A percentile compares a stretch with the other conserved stretches of the same genome.
Evolutionary conservation across 1,284 basidiomycete species (phyloP).

Genomic region (Neotropicomus parvogracilis): DNA sequence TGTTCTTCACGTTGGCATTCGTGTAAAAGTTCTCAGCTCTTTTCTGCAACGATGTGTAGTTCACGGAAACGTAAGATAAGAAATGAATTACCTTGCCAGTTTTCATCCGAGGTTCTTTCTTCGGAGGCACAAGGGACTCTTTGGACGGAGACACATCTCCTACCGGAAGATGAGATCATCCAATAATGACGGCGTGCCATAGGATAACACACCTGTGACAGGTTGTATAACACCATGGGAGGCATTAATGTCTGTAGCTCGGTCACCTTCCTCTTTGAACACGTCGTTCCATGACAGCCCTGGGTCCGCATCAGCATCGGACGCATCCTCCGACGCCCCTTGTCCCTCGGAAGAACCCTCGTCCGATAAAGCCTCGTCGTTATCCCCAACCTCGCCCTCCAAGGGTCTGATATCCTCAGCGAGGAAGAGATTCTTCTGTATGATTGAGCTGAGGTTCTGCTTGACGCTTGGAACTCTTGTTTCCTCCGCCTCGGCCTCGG

Average conservation of each 20-base stretch:
- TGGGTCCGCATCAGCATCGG: conserved; percentile 40
- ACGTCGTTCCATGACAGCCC: conserved; percentile 68
- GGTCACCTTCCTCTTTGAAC: conserved; percentile 42
- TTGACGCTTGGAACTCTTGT: conserved; percentile 53
- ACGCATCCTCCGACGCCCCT: conserved; percentile 30
- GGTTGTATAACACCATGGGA: conserved; percentile 29
- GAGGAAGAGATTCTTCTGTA: conserved; percentile 82
- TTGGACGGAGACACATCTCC: conserved; percentile 35
- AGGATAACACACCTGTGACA: conserved; percentile 21
- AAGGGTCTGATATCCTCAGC: conserved; percentile 65
- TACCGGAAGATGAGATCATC: conserved; percentile 7
- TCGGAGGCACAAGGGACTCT: conserved; percentile 32
- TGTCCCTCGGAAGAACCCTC: conserved; percentile 31
- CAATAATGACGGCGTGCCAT: neutral
- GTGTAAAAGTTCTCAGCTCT: conserved; percentile 93
- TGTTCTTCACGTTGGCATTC: conserved; percentile 85
- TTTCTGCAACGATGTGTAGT: conserved; percentile 46
- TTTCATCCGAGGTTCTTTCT: conserved; percentile 78
- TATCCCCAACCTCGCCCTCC: conserved; percentile 45
- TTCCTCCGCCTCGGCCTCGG: conserved; percentile 31
- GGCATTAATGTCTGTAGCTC: conserved; percentile 25
- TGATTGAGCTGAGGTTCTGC: conserved; percentile 73
- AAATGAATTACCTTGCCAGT: conserved; percentile 70
- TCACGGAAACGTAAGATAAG: neutral
- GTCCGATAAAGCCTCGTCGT: conserved; percentile 27